These are phyloP conservation scores for Calonectria montana DNA, from an alignment of 2,329 filamentous ascomycete genomes.

Conservation along the genomic window DNA sequence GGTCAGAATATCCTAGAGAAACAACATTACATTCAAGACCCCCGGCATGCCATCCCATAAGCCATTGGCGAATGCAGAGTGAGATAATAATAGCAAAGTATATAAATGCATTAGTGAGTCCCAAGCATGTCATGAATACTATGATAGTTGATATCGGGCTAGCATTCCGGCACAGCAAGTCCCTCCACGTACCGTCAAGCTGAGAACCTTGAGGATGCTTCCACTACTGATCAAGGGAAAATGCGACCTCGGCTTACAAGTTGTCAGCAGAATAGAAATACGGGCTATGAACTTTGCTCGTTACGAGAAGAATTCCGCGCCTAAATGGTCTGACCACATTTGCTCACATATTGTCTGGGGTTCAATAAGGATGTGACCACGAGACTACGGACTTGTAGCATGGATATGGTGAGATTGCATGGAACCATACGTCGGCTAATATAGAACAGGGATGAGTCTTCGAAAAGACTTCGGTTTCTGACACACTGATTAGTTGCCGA, in stretches of 20 bases:
- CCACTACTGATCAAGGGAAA: neutral
- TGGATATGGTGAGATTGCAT: neutral
- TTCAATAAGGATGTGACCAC: neutral
- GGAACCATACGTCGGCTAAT: neutral
- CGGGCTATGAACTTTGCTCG: neutral
- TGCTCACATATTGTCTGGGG: neutral
- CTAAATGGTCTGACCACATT: neutral
- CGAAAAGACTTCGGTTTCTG: neutral
- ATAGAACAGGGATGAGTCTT: neutral
- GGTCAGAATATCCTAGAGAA: neutral
- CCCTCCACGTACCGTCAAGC: too few species aligned
- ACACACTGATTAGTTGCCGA: neutral
- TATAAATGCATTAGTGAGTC: neutral
- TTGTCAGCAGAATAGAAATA: neutral
- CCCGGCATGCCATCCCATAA: neutral
- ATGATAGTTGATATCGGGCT: neutral
- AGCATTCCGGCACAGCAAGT: neutral
- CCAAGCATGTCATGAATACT: neutral
- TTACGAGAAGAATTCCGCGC: neutral
- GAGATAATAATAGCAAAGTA: neutral
- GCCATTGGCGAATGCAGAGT: neutral
- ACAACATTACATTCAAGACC: neutral
- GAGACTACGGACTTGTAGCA: neutral
- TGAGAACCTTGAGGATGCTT: neutral
- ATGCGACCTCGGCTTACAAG: neutral